Percentiles rank a stretch among this genome's conserved stretches.
phyloP scores from a whole-genome alignment of 352 stramenopile species.

The Globisporangium nunn region DNA sequence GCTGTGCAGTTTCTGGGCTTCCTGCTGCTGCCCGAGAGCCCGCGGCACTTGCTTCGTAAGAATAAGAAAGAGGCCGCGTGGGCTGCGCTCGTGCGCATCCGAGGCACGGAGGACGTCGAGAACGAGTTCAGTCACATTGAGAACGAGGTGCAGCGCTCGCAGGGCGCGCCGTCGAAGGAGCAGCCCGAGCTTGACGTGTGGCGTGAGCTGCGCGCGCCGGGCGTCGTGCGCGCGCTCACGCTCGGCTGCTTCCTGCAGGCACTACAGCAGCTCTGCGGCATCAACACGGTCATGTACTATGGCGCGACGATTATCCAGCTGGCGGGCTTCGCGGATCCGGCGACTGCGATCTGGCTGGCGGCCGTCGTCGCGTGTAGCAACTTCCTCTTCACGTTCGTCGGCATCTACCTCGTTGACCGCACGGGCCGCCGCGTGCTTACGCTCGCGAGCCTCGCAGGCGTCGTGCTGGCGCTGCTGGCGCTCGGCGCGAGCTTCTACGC shows the following conservation, averaged over 20 bases:
- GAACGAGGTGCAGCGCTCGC: slow-evolving; percentile 26
- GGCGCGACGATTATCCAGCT: slow-evolving; percentile 77
- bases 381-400: slow-evolving; percentile 64
- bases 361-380: slow-evolving; percentile 66
- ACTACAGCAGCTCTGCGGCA: slow-evolving; percentile 72
- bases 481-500: slow-evolving; percentile 40
- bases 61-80: slow-evolving; percentile 32
- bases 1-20: slow-evolving; percentile 69
- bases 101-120: slow-evolving; percentile 41
- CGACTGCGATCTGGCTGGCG: slow-evolving; percentile 74
- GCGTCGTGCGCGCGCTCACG: slow-evolving; percentile 34
- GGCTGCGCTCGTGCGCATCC: slow-evolving; percentile 40
- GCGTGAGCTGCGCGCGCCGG: slow-evolving; percentile 25
- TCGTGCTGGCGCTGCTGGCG: slow-evolving; percentile 33
- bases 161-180: slow-evolving; percentile 4
- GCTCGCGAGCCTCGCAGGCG: slow-evolving; percentile 32
- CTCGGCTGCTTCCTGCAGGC: slow-evolving; percentile 58
- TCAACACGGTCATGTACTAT: slow-evolving; percentile 89
- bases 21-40: slow-evolving; percentile 56
- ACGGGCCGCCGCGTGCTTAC: slow-evolving; percentile 41
- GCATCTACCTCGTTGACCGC: slow-evolving; percentile 50
- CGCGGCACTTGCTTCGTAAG: slow-evolving; percentile 52
- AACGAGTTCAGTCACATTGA: slow-evolving; percentile 53
- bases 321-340: slow-evolving; percentile 60
- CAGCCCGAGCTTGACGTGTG: slow-evolving; percentile 18